A percentile compares a stretch with the other conserved stretches of the same genome.
Conservation (phyloP, 148 eudicot genomes). For the Vaccinium macrocarpon region DNA sequence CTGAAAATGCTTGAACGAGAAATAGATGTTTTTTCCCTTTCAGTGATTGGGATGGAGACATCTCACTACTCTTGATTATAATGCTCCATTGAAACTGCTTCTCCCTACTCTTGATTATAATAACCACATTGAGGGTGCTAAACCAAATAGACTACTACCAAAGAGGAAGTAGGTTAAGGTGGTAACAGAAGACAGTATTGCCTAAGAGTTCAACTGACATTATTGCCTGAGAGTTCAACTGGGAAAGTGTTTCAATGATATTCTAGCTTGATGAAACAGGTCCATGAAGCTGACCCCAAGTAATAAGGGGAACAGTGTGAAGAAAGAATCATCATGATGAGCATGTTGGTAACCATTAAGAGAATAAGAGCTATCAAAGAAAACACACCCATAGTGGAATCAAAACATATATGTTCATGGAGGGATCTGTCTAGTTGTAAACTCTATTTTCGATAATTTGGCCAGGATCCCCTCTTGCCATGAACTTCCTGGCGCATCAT, state of each 20-base stretch:
- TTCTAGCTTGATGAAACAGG: neutral
- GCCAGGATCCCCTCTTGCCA: neutral
- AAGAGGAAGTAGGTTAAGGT: no score
- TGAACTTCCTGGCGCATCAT: neutral
- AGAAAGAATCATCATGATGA: no score
- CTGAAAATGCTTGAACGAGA: neutral
- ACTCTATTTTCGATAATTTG: neutral
- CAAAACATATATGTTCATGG: neutral
- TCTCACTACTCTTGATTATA: neutral
- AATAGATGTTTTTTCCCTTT: neutral
- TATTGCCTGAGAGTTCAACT: neutral
- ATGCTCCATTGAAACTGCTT: neutral
- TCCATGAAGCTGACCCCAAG: neutral
- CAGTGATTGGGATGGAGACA: neutral
- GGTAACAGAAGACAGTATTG: no score
- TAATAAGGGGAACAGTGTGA: neutral
- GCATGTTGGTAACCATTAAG: no score
- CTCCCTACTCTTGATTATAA: neutral
- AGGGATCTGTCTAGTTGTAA: neutral
- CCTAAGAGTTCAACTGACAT: neutral
- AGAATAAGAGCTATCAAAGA: neutral
- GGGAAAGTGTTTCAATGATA: neutral
- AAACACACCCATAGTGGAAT: neutral
- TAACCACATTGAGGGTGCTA: no score
- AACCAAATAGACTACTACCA: no score